Evolutionary conservation across 768 basidiomycete genomes (phyloP), one percentile per base, ranked within the genome.

Genomic region (Hygrophorus pudorinus): DNA sequence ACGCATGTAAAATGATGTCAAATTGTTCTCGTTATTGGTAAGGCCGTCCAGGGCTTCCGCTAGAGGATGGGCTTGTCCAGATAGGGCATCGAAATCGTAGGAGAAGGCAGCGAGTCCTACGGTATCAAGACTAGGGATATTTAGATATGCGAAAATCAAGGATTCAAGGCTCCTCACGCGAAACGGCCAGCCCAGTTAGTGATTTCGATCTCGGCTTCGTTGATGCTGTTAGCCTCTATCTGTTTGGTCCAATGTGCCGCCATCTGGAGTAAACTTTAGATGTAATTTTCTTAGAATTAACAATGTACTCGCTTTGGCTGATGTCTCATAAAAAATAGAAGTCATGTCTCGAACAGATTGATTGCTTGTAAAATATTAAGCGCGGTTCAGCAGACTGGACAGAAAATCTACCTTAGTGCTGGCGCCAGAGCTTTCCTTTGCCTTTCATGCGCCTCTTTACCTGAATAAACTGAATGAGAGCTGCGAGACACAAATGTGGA

Each of bases 51-150:
- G 58, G 6, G 76, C 64, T 48, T 73, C 68, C 16, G 73, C 67
- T 2, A 81, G 56, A 17, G 65, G 55, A 51, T 76, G 68, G 3
- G 72, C 60, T 36, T 63, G 63, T 12, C 71, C 74, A 9, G 67
- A 64, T 17, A 81, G 68, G 53, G 74, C 77, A 44, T 66, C 63
- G 42, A 81, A 79, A 56, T 81, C 75, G 46, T 79, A 72, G 2
- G 72, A 72, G 50, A 81, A 81, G 12, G 77, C 76, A n/a, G 79
- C 75, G 21, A 71, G 68, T 11, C 71, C 74, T 27, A 80, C 66
- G 1, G 73, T 75, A 49, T 81, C 79, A 21, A 81, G 67, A 27
- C 76, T 79, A 45, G 24, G 5, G 17, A 48, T 33, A 49, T 20
- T 34, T 42, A 24, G 52, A 47, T 43, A 30, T 40, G 21, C 18